Evolutionary conservation across 345 rosid genomes (phyloP).

Genomic region (Durio zibethinus): DNA sequence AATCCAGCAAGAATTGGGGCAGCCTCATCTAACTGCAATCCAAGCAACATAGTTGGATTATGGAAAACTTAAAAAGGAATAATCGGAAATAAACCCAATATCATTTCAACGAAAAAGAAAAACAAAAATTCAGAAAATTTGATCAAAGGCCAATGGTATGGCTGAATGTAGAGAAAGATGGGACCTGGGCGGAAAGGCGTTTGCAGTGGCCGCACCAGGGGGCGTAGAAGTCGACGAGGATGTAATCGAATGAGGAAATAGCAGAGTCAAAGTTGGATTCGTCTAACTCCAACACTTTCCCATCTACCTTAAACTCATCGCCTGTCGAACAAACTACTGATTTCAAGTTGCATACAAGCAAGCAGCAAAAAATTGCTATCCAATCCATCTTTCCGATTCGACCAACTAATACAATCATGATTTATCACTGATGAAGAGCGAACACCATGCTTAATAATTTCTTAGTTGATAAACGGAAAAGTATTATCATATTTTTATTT

Average conservation of each 20-base stretch:
- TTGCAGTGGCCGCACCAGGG: constrained; percentile 99
- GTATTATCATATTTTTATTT: too few species aligned
- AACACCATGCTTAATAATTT: neutral
- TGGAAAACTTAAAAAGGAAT: neutral
- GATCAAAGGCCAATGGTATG: neutral
- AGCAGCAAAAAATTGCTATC: neutral
- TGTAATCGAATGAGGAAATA: constrained; percentile 68
- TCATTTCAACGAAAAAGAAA: neutral
- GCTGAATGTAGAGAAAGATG: neutral
- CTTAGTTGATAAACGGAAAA: too few species aligned
- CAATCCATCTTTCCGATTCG: neutral
- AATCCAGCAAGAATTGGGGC: constrained; percentile 71
- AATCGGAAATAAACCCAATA: neutral
- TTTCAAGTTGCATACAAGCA: neutral
- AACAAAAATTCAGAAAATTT: neutral
- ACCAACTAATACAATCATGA: neutral
- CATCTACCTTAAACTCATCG: constrained; percentile 45
- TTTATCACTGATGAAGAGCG: neutral
- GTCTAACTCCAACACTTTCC: constrained; percentile 76
- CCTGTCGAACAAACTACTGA: constrained; percentile 1
- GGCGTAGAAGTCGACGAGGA: constrained; percentile 91
- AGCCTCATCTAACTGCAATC: constrained; percentile 78
- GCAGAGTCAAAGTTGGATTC: constrained; percentile 83
- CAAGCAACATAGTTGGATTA: constrained; percentile 1
- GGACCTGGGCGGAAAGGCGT: constrained; percentile 81